These are phyloP conservation scores for Trapa incisa DNA, from an alignment of 345 rosid genomes.

Conservation along the genomic window DNA sequence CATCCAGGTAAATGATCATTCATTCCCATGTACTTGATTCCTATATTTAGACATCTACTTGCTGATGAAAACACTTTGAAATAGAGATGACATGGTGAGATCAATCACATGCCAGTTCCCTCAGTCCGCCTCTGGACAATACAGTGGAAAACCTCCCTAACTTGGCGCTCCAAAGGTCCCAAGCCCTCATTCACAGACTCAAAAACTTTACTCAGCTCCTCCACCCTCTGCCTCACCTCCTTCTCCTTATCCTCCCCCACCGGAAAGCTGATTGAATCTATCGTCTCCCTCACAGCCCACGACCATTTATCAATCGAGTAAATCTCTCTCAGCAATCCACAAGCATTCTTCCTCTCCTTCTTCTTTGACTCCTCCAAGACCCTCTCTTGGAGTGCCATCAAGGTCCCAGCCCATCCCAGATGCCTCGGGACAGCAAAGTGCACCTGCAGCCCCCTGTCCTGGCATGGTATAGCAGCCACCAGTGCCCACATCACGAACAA, in stretches of 20 bases:
- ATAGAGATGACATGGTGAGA: background rate
- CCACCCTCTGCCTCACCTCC: slow-evolving; percentile 55
- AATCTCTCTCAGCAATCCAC: slow-evolving; percentile 77
- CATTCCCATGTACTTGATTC: background rate
- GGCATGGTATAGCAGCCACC: slow-evolving; percentile 97
- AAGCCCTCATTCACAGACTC: slow-evolving; percentile 48
- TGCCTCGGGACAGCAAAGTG: slow-evolving; percentile 66
- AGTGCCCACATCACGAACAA: slow-evolving; percentile 90
- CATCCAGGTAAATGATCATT: too few species aligned
- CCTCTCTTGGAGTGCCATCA: slow-evolving; percentile 52
- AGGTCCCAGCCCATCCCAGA: slow-evolving; percentile 50
- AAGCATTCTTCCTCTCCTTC: slow-evolving; percentile 61
- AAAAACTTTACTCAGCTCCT: slow-evolving; percentile 44
- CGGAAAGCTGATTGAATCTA: slow-evolving; percentile 63
- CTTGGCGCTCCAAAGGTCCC: slow-evolving; percentile 75
- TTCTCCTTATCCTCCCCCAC: slow-evolving; percentile 43
- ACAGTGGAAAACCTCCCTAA: slow-evolving; percentile 66
- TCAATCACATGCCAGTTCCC: slow-evolving; percentile 19
- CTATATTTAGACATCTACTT: background rate
- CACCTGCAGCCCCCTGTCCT: slow-evolving; percentile 81
- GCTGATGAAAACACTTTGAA: background rate
- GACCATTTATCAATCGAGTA: slow-evolving; percentile 53
- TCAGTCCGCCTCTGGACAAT: slow-evolving; percentile 76
- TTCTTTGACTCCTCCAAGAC: slow-evolving; percentile 68
- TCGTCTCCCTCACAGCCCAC: slow-evolving; percentile 49